Base-by-base conservation (phyloP, 768 basidiomycete species). In the Stropharia rugosoannulata region DNA sequence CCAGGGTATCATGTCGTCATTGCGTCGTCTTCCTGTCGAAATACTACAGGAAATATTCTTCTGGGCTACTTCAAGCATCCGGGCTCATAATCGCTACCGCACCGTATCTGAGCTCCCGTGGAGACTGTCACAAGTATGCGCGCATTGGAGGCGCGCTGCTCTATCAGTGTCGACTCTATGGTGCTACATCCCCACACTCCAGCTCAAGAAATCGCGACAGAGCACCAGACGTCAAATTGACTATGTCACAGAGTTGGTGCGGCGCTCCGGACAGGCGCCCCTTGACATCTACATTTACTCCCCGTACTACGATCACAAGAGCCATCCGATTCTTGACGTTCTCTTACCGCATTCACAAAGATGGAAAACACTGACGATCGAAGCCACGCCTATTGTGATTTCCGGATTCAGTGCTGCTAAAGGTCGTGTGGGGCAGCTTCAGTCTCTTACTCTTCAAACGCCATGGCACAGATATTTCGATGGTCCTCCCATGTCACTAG, bases 21-120 rank as follows among this genome's bases (percentile, higher is more conserved):
- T 66, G 11, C 64, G 67, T 11, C 57, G 58, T 10, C 36, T 70
- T 16, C 67, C 69, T 9, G 43, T 57, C 1, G 67, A 70, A 55
- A 49, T 69, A 16, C 42, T 63, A 1, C 59, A 62, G 44, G 62
- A 64, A 29, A 65, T 70, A 37, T 66, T 70, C 47, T 35, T 55
- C 12, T 55, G 54, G 50, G 25, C 42, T 52, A 54, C 46, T 49
- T 49, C 48, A 37, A 43, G 46, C 39, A 35, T 49, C 42, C 37
- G 29, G 13, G 11, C 42, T 12, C 41, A 47, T 42, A 44, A 49
- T 13, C 55, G 50, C 7, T 58, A 59, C 51, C 53, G 57, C 18
- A 32, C 46, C 10, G 55, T 55, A n/a, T 37, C 50, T 18, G 54
- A 60, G 41, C 46, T 58, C 13, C 67, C 65, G 27, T 66, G 64